Conservation (phyloP, 2,329 filamentous ascomycete genomes). For the Colletotrichum melonis region DNA sequence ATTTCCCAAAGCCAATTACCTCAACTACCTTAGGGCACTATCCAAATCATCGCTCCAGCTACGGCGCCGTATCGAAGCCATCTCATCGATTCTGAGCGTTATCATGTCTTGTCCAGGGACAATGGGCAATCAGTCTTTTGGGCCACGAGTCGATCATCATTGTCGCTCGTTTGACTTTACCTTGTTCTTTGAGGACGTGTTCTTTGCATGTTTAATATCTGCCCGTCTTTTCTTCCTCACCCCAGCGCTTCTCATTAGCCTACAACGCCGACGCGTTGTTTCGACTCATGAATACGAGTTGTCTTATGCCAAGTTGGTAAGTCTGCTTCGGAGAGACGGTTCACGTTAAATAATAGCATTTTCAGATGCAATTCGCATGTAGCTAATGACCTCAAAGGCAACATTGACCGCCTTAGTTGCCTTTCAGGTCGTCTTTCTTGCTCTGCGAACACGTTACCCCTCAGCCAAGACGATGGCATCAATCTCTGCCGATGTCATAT, state of each 20-base stretch:
- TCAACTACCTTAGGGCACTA: not conserved
- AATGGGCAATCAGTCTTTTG: constrained; percentile 36
- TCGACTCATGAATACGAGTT: constrained; percentile 24
- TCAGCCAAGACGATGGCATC: constrained; percentile 35
- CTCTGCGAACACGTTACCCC: constrained; percentile 20
- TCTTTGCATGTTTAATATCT: constrained; percentile 39
- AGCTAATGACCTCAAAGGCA: constrained; percentile 17
- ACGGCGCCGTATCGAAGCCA: not conserved
- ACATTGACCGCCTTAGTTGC: constrained; percentile 29
- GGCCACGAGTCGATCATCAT: constrained; percentile 37
- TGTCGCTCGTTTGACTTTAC: constrained; percentile 46
- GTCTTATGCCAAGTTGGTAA: constrained; percentile 32
- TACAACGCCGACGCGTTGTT: constrained; percentile 12
- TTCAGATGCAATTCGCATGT: no score
- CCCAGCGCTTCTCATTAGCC: constrained; percentile 4
- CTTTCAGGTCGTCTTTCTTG: constrained; percentile 36
- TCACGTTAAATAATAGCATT: no score
- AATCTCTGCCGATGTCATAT: constrained; percentile 38
- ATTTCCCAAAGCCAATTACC: not conserved
- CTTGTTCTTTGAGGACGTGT: constrained; percentile 42
- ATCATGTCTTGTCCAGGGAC: not conserved
- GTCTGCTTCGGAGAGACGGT: not conserved
- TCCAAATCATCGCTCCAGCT: not conserved
- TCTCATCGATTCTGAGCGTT: not conserved
- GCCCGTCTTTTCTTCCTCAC: constrained; percentile 38